phyloP scores from a whole-genome alignment of 768 basidiomycete genomes.

The Piloderma croceum region DNA sequence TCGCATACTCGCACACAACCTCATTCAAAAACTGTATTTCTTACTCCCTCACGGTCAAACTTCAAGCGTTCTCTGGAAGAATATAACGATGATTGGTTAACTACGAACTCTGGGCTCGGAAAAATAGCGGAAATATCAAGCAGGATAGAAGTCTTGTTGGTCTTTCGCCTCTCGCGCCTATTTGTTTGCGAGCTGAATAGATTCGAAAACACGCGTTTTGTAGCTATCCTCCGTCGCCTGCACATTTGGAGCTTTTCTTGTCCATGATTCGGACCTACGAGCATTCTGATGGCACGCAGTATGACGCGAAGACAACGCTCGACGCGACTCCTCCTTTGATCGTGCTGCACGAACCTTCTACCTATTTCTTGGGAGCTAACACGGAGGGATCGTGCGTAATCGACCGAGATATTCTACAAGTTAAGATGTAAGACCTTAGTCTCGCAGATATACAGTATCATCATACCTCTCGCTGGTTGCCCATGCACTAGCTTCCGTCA shows the following conservation, averaged over 20 bases:
- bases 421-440: neutral
- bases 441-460: conserved; percentile 28
- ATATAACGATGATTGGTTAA: conserved; percentile 46
- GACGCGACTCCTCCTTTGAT: conserved; percentile 44
- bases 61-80: conserved; percentile 38
- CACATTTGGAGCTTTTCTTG: conserved; percentile 49
- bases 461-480: conserved; percentile 48
- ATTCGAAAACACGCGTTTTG: conserved; percentile 10
- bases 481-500: conserved; percentile 39
- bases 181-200: conserved; percentile 2
- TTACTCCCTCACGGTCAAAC: conserved; percentile 47
- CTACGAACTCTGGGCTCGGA: conserved; percentile 34
- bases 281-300: conserved; percentile 13
- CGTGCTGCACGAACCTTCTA: conserved; percentile 55
- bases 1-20: conserved; percentile 37
- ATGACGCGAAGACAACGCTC: conserved; percentile 30
- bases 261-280: conserved; percentile 38
- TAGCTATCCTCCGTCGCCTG: conserved; percentile 61
- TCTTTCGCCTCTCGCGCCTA: conserved; percentile 10
- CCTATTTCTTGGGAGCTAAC: conserved; percentile 36
- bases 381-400: too few species aligned
- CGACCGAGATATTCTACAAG: too few species aligned
- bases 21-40: conserved; percentile 35
- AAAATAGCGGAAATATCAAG: conserved; percentile 32
- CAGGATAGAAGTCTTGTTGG: conserved; percentile 52